Evolutionary conservation across 2,329 filamentous ascomycete species (phyloP).

Genomic region (Aspergillus glaucus): DNA sequence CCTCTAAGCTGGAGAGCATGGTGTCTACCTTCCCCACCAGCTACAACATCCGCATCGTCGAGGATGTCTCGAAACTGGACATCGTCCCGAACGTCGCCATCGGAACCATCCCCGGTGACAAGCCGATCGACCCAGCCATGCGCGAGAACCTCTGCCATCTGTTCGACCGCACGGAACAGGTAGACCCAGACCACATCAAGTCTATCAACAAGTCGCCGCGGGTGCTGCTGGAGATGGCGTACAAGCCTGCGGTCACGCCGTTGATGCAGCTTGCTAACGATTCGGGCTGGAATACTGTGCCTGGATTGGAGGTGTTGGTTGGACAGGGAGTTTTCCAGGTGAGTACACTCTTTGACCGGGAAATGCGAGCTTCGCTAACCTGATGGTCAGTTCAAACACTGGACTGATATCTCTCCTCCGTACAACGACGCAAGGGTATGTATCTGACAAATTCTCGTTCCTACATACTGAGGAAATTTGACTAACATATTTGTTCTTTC

Average conservation of each 20-base stretch:
- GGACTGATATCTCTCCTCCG: slow-evolving; percentile 73
- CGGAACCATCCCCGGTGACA: slow-evolving; percentile 85
- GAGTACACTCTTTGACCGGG: slow-evolving; percentile 27
- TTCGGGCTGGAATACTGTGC: slow-evolving; percentile 73
- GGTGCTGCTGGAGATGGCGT: slow-evolving; percentile 89
- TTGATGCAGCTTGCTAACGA: slow-evolving; percentile 77
- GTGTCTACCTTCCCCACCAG: slow-evolving; percentile 64
- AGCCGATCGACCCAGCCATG: slow-evolving; percentile 68
- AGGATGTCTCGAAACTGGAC: slow-evolving; percentile 47
- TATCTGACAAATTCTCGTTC: slow-evolving; percentile 3
- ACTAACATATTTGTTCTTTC: too few relatives aligned
- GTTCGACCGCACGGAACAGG: slow-evolving; percentile 44
- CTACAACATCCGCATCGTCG: slow-evolving; percentile 65
- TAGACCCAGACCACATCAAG: slow-evolving; percentile 37
- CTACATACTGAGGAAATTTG: too few relatives aligned
- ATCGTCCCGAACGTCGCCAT: slow-evolving; percentile 65
- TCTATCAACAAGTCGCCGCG: slow-evolving; percentile 39
- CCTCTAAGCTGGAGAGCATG: slow-evolving; percentile 61
- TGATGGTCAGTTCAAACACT: slow-evolving; percentile 61
- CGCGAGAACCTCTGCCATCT: slow-evolving; percentile 56
- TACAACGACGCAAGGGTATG: slow-evolving; percentile 62
- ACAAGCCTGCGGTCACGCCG: slow-evolving; percentile 77
- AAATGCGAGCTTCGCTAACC: slow-evolving; percentile 1
- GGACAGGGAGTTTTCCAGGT: slow-evolving; percentile 82
- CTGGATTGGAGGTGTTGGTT: slow-evolving; percentile 81